These are phyloP conservation scores for Penicillium bialowiezense DNA, from an alignment of 495 filamentous ascomycete genomes.

Conservation along the genomic window DNA sequence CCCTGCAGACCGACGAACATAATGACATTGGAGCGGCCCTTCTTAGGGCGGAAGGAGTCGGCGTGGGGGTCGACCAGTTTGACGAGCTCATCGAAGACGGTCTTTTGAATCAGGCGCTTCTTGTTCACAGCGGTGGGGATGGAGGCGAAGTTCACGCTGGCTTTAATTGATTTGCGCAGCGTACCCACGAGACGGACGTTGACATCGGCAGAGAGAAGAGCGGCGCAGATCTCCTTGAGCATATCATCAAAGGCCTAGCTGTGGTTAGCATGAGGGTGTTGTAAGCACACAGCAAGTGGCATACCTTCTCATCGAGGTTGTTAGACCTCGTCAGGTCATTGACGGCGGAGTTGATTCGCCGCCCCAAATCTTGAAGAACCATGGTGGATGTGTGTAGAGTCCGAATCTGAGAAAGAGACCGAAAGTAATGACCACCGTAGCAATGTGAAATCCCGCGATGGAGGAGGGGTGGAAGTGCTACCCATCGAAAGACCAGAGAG, in stretches of 20 bases:
- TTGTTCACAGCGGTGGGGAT: conserved; percentile 88
- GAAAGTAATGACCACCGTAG: conserved; percentile 4
- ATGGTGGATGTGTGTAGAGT: conserved; percentile 48
- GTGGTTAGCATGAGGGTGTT: conserved; percentile 11
- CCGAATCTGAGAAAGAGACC: conserved; percentile 4
- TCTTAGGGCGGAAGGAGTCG: conserved; percentile 95
- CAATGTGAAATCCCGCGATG: conserved; percentile 7
- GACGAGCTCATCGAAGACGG: conserved; percentile 96
- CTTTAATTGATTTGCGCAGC: conserved; percentile 89
- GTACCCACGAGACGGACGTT: conserved; percentile 91
- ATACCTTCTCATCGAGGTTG: conserved; percentile 93
- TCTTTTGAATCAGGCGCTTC: conserved; percentile 96
- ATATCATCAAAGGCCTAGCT: conserved; percentile 90
- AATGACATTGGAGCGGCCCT: conserved; percentile 92
- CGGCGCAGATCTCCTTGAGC: conserved; percentile 95
- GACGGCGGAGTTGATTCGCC: conserved; percentile 96
- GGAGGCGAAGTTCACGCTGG: conserved; percentile 88
- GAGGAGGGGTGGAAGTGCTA: conserved; percentile 23
- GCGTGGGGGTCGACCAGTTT: conserved; percentile 93
- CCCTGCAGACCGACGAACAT: conserved; percentile 99
- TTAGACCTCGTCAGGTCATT: conserved; percentile 87
- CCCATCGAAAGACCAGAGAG: conserved; percentile 21
- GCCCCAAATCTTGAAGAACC: conserved; percentile 98
- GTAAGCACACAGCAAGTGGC: conserved; percentile 8
- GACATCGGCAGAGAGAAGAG: conserved; percentile 92